Conservation (phyloP, 108 stramenopile genomes). For the Thalassiosira profunda region DNA sequence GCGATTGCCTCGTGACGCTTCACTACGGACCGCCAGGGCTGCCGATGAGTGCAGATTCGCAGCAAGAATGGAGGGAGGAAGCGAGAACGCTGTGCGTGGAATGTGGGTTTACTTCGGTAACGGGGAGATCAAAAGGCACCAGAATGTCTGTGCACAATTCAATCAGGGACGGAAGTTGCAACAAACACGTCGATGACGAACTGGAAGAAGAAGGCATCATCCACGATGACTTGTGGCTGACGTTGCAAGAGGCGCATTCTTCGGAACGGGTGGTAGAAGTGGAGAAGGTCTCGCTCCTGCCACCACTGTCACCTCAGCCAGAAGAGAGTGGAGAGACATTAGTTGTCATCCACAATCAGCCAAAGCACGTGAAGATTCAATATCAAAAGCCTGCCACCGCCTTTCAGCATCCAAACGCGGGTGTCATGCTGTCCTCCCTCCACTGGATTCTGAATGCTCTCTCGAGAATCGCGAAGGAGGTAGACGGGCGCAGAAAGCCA, state of each 20-base stretch:
- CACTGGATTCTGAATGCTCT: constrained; percentile 67
- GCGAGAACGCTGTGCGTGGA: constrained; percentile 39
- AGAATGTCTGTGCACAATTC: constrained; percentile 17
- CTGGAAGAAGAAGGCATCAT: constrained; percentile 17
- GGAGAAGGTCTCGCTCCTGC: constrained; percentile 17
- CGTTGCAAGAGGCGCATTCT: neutral
- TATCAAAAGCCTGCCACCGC: constrained; percentile 76
- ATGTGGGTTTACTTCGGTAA: constrained; percentile 41
- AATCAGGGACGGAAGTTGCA: neutral
- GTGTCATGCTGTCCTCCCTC: constrained; percentile 70
- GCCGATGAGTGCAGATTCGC: constrained; percentile 3
- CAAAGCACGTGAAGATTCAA: constrained; percentile 27
- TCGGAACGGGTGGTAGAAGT: neutral
- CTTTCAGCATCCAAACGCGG: constrained; percentile 81
- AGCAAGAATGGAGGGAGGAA: constrained; percentile 47
- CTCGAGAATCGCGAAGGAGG: constrained; percentile 22
- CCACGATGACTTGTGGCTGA: constrained; percentile 42
- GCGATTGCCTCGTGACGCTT: constrained; percentile 60
- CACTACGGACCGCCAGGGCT: constrained; percentile 58
- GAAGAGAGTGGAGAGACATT: neutral
- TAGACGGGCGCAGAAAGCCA: neutral
- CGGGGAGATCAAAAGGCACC: constrained; percentile 58
- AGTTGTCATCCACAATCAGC: too few relatives aligned
- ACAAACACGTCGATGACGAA: constrained; percentile 3
- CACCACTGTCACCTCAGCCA: constrained; percentile 3